These are phyloP conservation scores for Teratosphaeria zuluensis DNA, from an alignment of 2,329 filamentous ascomycete genomes.

Conservation along the genomic window DNA sequence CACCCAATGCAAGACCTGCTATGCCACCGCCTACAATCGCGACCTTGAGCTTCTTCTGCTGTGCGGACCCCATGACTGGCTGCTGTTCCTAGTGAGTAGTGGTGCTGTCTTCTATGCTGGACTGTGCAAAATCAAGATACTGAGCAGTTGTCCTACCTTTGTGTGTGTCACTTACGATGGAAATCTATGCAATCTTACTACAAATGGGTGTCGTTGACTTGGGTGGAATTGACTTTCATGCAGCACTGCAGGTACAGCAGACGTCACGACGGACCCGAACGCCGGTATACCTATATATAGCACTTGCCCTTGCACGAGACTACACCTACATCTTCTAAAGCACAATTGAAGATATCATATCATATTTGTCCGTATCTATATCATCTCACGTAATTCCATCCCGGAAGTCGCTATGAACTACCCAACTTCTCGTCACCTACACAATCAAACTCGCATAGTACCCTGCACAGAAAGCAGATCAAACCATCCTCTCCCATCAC, in stretches of 20 bases:
- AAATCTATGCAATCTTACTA: neutral
- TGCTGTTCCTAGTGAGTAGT: neutral
- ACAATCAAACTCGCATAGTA: no score
- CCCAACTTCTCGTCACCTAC: no score
- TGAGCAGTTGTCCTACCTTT: neutral
- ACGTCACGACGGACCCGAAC: neutral
- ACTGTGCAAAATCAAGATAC: neutral
- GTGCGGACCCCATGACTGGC: neutral
- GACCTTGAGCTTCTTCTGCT: slow-evolving; percentile 25
- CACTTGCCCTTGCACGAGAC: neutral
- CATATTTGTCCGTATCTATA: neutral
- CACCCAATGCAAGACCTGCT: slow-evolving; percentile 40
- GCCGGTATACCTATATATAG: neutral
- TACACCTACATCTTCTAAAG: neutral
- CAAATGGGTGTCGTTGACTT: neutral
- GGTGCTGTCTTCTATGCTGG: neutral
- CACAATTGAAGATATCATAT: neutral
- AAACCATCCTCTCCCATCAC: no score
- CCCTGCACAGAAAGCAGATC: no score
- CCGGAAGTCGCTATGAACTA: no score
- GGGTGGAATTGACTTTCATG: neutral
- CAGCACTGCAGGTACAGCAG: neutral
- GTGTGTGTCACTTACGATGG: neutral
- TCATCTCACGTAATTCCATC: neutral
- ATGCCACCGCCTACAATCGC: slow-evolving; percentile 44